Base-by-base conservation (phyloP, 164 flowering plant genomes). In the Warburgia ugandensis region DNA sequence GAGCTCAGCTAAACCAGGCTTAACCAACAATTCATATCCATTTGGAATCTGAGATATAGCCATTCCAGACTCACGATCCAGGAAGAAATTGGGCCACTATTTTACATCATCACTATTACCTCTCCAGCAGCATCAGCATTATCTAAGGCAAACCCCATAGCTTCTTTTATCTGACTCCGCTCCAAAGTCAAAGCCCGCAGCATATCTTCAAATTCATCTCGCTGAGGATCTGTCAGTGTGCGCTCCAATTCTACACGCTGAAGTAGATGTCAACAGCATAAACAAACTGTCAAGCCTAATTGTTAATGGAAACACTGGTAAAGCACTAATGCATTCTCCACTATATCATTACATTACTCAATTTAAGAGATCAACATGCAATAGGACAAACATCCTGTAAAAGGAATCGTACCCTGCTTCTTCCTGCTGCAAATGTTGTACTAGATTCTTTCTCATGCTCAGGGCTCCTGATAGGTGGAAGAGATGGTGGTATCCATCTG, bases 91-190 rank as follows among this genome's bases (percentile, higher is more conserved):
- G n/a, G n/a, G n/a, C n/a, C n/a, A n/a, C 43, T 39, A 39, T 16
- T n/a, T 16, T 14, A 39, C 3, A 9, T 2, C 12, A 55, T 28
- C 29, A 55, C 29, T 23, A 42, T 50, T 74, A 94, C 99, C 97
- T 94, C 99, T 67, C 97, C 97, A 30, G 99, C 97, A 16, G 97
- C 99, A 76, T 94, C 97, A 59, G 99, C 96, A 74, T 89, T 94
- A 65, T 94, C 96, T 56, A 94, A 62, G 5, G 97, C 74, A 78
- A 94, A 94, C 17, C 95, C 97, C 99, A 94, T 94, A 22, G 99
- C 97, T 56, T 81, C 90, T 70, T 79, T 94, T 67, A 94, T 86
- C 72, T 77, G 92, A 43, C 77, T 86, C 67, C 96, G 81, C 61
- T 94, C 99, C 62, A 94, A 72, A 26, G 99, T 86, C 68, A 94